Evolutionary conservation across 78 protist genomes (phyloP).

Genomic region (Dictyostelium brefeldianum): DNA sequence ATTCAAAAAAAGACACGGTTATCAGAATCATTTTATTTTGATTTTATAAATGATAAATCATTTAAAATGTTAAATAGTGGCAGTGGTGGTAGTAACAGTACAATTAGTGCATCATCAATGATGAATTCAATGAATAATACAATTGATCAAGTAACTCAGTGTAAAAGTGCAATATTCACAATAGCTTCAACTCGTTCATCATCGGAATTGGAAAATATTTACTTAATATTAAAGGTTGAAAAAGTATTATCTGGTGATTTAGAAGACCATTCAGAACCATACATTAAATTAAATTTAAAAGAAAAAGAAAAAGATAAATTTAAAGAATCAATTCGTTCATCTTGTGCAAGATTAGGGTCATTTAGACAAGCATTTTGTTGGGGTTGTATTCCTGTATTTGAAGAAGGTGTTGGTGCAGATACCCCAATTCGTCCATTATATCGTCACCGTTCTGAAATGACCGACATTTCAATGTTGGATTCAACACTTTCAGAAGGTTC

Average conservation of each 20-base stretch:
- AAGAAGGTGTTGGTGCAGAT: slow-evolving; percentile 59
- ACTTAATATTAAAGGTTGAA: slow-evolving; percentile 49
- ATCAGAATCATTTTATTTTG: slow-evolving; percentile 66
- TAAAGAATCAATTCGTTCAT: slow-evolving; percentile 39
- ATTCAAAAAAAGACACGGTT: slow-evolving; percentile 34
- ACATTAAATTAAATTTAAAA: slow-evolving; percentile 40
- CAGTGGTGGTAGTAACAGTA: too few species aligned
- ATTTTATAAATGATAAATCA: slow-evolving; percentile 58
- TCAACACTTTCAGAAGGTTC: slow-evolving; percentile 44
- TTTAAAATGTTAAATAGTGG: slow-evolving; percentile 6
- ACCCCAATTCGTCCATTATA: slow-evolving; percentile 62
- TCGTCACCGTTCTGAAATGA: slow-evolving; percentile 30
- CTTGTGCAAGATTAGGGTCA: slow-evolving; percentile 38
- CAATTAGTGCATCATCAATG: neutral
- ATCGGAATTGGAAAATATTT: slow-evolving; percentile 42
- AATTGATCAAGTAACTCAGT: neutral
- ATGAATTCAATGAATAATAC: neutral
- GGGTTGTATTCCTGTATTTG: slow-evolving; percentile 77
- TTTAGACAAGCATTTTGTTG: slow-evolving; percentile 75
- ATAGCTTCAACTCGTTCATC: slow-evolving; percentile 25
- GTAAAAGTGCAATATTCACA: slow-evolving; percentile 39
- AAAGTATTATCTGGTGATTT: slow-evolving; percentile 70
- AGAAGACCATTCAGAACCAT: slow-evolving; percentile 73
- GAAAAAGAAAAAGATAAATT: slow-evolving; percentile 71
- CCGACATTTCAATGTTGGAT: slow-evolving; percentile 60